Conservation (phyloP, 2,329 filamentous ascomycete genomes). For the Cryphonectria japonica region DNA sequence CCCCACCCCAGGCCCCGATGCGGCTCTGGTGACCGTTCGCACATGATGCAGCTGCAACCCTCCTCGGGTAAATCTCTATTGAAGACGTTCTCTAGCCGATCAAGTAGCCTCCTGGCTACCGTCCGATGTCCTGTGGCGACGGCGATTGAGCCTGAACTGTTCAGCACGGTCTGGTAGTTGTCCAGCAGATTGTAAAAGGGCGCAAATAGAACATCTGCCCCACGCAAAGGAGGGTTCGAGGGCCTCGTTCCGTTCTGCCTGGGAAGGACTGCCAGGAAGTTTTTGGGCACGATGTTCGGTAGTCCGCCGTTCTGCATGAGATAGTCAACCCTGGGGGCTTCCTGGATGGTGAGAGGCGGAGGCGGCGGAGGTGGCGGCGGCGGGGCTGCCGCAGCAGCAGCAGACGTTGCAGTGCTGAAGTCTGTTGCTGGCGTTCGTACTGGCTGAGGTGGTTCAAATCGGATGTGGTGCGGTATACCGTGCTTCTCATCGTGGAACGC, state of each 20-base stretch:
- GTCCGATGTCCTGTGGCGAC: slow-evolving; percentile 95
- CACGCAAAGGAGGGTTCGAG: slow-evolving; percentile 66
- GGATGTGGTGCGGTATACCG: slow-evolving; percentile 40
- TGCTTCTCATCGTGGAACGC: slow-evolving; percentile 47
- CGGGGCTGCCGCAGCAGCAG: slow-evolving; percentile 45
- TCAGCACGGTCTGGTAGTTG: slow-evolving; percentile 81
- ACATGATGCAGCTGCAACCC: slow-evolving; percentile 86
- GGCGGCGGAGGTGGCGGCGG: slow-evolving; percentile 72
- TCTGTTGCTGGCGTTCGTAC: slow-evolving; percentile 46
- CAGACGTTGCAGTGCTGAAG: slow-evolving; percentile 44
- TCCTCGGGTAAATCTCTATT: slow-evolving; percentile 87
- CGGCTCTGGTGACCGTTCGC: slow-evolving; percentile 64
- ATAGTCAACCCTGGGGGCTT: slow-evolving; percentile 87
- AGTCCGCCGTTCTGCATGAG: slow-evolving; percentile 87
- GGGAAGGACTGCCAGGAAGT: slow-evolving; percentile 69
- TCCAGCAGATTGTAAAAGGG: slow-evolving; percentile 83
- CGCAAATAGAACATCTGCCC: slow-evolving; percentile 76
- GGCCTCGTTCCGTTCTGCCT: slow-evolving; percentile 59
- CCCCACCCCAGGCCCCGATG: slow-evolving; percentile 87
- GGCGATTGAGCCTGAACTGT: slow-evolving; percentile 84
- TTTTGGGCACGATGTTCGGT: slow-evolving; percentile 70
- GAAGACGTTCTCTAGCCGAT: slow-evolving; percentile 92
- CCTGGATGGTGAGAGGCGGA: slow-evolving; percentile 69
- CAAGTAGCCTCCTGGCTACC: slow-evolving; percentile 85
- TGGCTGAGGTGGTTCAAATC: slow-evolving; percentile 44